phyloP scores from a whole-genome alignment of 2,329 filamentous ascomycete species.

The Aspergillus awamori region DNA sequence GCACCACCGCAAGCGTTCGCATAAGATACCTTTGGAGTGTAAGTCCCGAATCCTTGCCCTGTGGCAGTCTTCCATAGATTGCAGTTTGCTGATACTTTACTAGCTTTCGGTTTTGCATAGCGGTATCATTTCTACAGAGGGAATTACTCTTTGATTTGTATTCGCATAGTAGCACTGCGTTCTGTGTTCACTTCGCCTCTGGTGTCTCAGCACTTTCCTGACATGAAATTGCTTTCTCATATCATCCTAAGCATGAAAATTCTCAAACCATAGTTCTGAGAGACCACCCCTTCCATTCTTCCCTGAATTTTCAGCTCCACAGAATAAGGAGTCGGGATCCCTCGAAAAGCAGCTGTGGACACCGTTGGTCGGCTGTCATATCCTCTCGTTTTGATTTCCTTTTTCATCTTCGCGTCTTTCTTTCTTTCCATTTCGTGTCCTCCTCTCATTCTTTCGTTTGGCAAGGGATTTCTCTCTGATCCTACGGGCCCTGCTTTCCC shows the following conservation, averaged over 20 bases:
- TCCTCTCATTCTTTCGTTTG: neutral
- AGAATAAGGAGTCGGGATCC: too few relatives aligned
- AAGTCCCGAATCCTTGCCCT: neutral
- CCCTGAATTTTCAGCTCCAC: neutral
- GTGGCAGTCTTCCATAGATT: neutral
- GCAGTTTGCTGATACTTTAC: neutral
- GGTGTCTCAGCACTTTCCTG: neutral
- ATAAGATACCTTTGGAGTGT: neutral
- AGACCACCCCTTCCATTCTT: neutral
- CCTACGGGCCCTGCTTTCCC: neutral
- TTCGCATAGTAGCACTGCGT: neutral
- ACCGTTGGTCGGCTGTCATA: neutral
- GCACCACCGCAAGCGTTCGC: neutral
- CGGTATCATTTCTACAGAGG: neutral
- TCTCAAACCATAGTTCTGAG: slow-evolving; percentile 3
- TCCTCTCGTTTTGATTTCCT: neutral
- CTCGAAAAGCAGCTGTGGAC: neutral
- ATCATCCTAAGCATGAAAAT: slow-evolving; percentile 14
- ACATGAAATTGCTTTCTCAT: slow-evolving; percentile 15
- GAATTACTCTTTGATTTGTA: neutral
- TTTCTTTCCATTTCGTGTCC: neutral
- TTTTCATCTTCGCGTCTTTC: neutral
- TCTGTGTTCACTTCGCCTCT: slow-evolving; percentile 3
- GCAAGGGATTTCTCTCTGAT: neutral
- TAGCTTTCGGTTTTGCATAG: neutral